Base-by-base conservation (phyloP, 306 rosid species). In the Myrica gale region DNA sequence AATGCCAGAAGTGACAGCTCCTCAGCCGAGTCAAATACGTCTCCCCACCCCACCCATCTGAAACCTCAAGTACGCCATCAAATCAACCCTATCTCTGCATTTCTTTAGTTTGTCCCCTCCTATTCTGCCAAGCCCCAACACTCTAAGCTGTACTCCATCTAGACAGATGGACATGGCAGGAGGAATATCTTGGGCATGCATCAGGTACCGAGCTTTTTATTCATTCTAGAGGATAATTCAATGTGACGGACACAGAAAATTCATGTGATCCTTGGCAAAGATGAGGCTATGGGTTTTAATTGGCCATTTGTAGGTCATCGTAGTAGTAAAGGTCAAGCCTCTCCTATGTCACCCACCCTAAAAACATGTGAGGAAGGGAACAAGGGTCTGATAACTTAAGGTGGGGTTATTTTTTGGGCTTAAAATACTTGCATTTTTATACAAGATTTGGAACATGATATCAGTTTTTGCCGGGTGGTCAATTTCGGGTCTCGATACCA, bases 401-500 rank as follows among this genome's bases (percentile, higher is more conserved):
- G 76, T 75, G 67, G 68, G 55, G 32, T 26, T 26, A 26, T 26
- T 26, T 26, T 26, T 26, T 5, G 16, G 52, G 16, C 41, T 56
- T 52, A 55, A 61, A 41, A 4, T 58, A 72, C 17, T 48, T 3
- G 11, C 41, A 76, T 8, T 72, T 72, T 58, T 8, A 46, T 52
- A 46, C 2, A 45, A 15, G 52, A 65, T 76, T 61, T 67, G 73
- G 79, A 76, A 69, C 71, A 54, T 8, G n/a, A 78, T 54, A 20
- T 62, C 71, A 80, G 79, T 48, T 76, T 54, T 77, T 69, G 60
- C 77, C 74, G 79, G 76, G 55, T 10, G 57, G 83, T 75, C 82
- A 81, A 86, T 84, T 86, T 78, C 76, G 79, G 90, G 92, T 83
- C 87, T 88, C 90, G 84, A 88, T 85, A 85, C 84, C 71, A 63